Conservation (phyloP, 176 grass and related monocot genomes). For the Metroxylon sagu region DNA sequence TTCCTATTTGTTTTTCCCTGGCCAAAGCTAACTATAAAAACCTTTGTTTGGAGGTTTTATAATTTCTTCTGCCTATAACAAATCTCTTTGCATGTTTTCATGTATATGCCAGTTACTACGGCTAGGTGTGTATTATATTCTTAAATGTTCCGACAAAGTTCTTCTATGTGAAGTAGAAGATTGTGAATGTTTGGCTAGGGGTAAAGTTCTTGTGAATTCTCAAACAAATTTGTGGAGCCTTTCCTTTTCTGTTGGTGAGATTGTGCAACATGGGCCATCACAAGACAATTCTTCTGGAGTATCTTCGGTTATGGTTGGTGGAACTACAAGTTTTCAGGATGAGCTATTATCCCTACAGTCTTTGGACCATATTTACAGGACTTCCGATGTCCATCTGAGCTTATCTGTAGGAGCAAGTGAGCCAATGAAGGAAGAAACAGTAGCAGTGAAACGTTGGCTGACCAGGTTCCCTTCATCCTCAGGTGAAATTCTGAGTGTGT, state of each 20-base stretch:
- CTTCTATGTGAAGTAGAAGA: conserved; percentile 5
- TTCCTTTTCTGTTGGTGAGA: conserved; percentile 37
- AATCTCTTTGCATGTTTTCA: background rate
- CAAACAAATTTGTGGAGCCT: conserved; percentile 44
- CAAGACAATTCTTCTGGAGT: conserved; percentile 24
- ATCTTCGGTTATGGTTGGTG: conserved; percentile 18
- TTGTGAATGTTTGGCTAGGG: conserved; percentile 39
- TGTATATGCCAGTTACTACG: conserved; percentile 41
- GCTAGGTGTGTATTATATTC: conserved; percentile 65
- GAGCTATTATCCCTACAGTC: conserved; percentile 37
- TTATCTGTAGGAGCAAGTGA: conserved; percentile 26
- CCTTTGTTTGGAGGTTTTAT: too few species aligned
- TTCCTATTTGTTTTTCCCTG: background rate
- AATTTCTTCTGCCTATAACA: too few species aligned
- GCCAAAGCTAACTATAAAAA: too few species aligned
- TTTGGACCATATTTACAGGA: conserved; percentile 27
- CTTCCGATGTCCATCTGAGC: conserved; percentile 47
- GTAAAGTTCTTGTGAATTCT: conserved; percentile 39
- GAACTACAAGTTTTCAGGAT: conserved; percentile 12
- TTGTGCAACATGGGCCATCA: conserved; percentile 6
- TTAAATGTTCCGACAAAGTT: conserved; percentile 48
- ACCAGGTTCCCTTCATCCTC: conserved; percentile 25
- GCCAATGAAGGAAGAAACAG: conserved; percentile 10
- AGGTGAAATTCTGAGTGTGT: conserved; percentile 50
- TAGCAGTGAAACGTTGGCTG: conserved; percentile 11